phyloP scores from a whole-genome alignment of 306 rosid genomes.

The Rubus idaeus region DNA sequence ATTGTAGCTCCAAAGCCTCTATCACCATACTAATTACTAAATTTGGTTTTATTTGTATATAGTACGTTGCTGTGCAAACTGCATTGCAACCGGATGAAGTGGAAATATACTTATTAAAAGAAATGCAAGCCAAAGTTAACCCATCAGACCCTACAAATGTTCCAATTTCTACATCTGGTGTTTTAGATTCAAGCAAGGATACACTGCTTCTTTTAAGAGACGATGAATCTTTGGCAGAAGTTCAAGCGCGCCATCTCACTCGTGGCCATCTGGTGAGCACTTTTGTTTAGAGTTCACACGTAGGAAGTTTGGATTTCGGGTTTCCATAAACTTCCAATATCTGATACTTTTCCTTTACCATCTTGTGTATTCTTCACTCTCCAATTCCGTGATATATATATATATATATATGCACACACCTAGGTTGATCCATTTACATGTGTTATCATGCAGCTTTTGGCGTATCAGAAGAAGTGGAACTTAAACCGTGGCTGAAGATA shows the following conservation, averaged over 20 bases:
- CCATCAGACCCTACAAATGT: conserved; percentile 26
- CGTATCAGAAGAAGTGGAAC: conserved; percentile 55
- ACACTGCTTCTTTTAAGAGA: conserved; percentile 39
- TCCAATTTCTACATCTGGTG: conserved; percentile 7
- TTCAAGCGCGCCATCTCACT: conserved; percentile 25
- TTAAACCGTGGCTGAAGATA: conserved; percentile 20
- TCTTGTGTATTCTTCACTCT: neutral
- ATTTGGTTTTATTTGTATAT: conserved; percentile 25
- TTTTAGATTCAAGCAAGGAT: conserved; percentile 42
- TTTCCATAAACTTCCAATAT: neutral
- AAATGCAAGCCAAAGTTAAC: conserved; percentile 31
- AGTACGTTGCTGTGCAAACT: conserved; percentile 59
- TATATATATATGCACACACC: neutral
- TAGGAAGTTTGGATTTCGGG: neutral
- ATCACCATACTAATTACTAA: neutral
- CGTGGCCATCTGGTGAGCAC: conserved; percentile 60
- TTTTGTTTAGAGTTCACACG: conserved; percentile 11
- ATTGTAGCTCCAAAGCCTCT: neutral
- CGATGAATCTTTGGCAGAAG: conserved; percentile 59
- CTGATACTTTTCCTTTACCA: neutral
- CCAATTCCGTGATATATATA: neutral
- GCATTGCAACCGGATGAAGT: conserved; percentile 40
- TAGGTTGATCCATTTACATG: neutral
- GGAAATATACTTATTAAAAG: conserved; percentile 50
- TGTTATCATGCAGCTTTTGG: conserved; percentile 50